A percentile compares a stretch with the other conserved stretches of the same genome.
phyloP scores from a whole-genome alignment of 129 eudicot species.

The Chrysanthemum seticuspe region DNA sequence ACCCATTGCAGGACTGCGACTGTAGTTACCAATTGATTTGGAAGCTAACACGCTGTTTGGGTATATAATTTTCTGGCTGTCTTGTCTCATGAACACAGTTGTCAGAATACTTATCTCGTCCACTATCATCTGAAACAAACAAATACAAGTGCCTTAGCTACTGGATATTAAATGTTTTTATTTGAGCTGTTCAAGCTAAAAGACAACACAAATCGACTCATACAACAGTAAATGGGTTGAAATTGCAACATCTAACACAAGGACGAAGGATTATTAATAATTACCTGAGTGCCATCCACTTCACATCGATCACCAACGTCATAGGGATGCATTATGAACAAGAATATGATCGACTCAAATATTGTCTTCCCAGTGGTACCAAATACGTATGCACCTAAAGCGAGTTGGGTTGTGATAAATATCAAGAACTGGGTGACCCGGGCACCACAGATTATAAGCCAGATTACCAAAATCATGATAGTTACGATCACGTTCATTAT shows the following conservation, averaged over 20 bases:
- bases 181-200: background rate
- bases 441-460: slow-evolving; percentile 14
- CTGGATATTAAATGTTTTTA: background rate
- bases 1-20: slow-evolving; percentile 25
- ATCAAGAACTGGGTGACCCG: slow-evolving; percentile 17
- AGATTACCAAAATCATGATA: slow-evolving; percentile 12
- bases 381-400: slow-evolving; percentile 10
- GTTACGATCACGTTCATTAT: slow-evolving; percentile 12
- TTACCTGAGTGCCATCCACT: slow-evolving; percentile 22
- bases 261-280: background rate
- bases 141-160: background rate
- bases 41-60: slow-evolving; percentile 12
- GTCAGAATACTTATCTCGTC: slow-evolving; percentile 22
- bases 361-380: slow-evolving; percentile 14
- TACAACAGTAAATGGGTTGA: background rate
- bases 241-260: background rate
- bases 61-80: slow-evolving; percentile 19
- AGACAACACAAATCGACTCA: background rate
- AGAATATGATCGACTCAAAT: slow-evolving; percentile 13
- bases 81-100: slow-evolving; percentile 8
- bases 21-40: slow-evolving; percentile 16
- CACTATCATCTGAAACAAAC: slow-evolving; percentile 15
- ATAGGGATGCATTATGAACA: slow-evolving; percentile 17
- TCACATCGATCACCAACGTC: slow-evolving; percentile 25
- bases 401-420: slow-evolving; percentile 22